Evolutionary conservation across 495 filamentous ascomycete genomes (phyloP), one percentile per base, ranked within the genome.

Genomic region (Hypoxylon cercidicola): DNA sequence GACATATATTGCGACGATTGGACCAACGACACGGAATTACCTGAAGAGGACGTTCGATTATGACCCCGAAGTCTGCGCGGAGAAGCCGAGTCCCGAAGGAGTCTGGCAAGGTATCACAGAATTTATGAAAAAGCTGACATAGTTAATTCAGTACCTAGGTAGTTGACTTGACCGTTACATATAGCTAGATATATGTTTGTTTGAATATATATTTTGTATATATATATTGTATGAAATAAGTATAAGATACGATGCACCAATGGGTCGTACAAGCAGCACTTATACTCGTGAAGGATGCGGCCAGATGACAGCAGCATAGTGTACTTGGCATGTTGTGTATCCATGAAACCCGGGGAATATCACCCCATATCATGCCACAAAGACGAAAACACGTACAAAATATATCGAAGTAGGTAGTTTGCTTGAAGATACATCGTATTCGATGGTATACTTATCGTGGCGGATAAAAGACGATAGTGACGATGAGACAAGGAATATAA

Each of bases 11-110:
- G 91, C 89, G 11, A 93, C 92, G 2, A 99, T 99, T 75, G 95
- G 95, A 20, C 94, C 96, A 13, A 99, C 96, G 50, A 99, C 96
- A 28, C 80, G 89, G 53, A 89, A 90, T 72, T 85, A 91, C 77
- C 75, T 99, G 45, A 69, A 79, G 6, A 77, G 78, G 19, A 81
- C 81, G 47, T 93, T 92, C 75, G 88, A 79, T 8, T 88, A 89
- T 66, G 82, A 88, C 68, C 86, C 93, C 15, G 89, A 98, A 79
- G 92, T 93, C 34, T 93, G 89, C 74, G 91, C 95, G 15, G 83
- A 81, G 69, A 89, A 79, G 69, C 95, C 95, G 10, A 96, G 86
- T 75, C 89, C 93, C 3, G 89, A 96, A 70, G 93, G 93, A 8
- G 74, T 98, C n/a, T 85, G 82, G 66, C 77, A 86, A 53, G 91